Conservation (phyloP, 768 basidiomycete species). For the Tricholoma furcatifolium region DNA sequence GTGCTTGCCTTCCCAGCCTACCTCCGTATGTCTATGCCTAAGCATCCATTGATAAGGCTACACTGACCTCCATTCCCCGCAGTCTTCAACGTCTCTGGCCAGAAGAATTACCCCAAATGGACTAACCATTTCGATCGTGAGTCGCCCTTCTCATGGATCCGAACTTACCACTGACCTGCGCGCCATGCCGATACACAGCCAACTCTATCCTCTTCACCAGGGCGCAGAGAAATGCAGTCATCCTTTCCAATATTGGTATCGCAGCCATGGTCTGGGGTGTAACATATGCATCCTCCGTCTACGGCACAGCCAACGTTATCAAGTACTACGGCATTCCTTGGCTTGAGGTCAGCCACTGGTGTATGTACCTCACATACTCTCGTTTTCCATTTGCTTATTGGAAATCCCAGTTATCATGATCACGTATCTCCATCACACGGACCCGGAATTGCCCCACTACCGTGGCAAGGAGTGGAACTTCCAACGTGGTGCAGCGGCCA, state of each 20-base stretch:
- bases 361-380: constrained; percentile 26
- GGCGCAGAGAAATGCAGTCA: constrained; percentile 48
- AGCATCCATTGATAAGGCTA: background rate
- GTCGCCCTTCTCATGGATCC: constrained; percentile 17
- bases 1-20: constrained; percentile 62
- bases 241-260: constrained; percentile 60
- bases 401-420: constrained; percentile 43
- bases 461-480: constrained; percentile 57
- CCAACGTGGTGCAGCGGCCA: constrained; percentile 60
- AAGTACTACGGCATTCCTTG: constrained; percentile 55
- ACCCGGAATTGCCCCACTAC: constrained; percentile 55
- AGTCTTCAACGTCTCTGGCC: constrained; percentile 65
- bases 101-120: constrained; percentile 56
- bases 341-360: constrained; percentile 57
- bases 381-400: background rate
- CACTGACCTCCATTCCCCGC: constrained; percentile 16
- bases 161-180: background rate
- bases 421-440: constrained; percentile 69
- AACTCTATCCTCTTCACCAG: constrained; percentile 56
- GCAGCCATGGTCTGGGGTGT: constrained; percentile 43
- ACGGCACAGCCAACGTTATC: constrained; percentile 38
- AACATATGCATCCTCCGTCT: constrained; percentile 31
- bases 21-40: constrained; percentile 41
- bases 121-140: constrained; percentile 68
- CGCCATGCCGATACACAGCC: constrained; percentile 29